Base-by-base conservation (phyloP, 495 filamentous ascomycete species). In the Penicillium salamii region DNA sequence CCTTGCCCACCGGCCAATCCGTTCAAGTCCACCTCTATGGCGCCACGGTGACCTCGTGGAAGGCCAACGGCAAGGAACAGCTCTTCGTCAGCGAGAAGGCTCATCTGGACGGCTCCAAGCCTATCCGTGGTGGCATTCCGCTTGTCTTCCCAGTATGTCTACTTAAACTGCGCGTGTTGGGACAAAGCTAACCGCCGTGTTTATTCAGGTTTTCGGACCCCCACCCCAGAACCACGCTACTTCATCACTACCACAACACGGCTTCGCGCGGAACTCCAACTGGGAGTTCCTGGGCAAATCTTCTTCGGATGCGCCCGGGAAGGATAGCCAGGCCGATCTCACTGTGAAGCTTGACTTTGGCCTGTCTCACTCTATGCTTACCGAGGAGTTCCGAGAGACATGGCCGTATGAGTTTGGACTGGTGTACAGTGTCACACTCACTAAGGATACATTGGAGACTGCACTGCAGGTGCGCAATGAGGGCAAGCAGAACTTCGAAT, bases 261-360 rank as follows among this genome's bases (percentile, higher is more conserved):
- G 95, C 55, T 96, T 99, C 69, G 95, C 95, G 19, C 89, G 95
- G 44, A 91, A 81, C 53, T 88, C 86, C 38, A 77, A 71, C 38
- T 84, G 81, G 81, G 79, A 84, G 52, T 81, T 81, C 44, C 67
- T 84, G 28, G 81, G 81, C 51, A 82, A 82, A 59, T 78, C 76
- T 0, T 86, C 77, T 64, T 95, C 58, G 74, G 90, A 77, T 82
- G 89, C 76, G 70, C 75, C 48, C 77, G 76, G 66, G 39, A 63
- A 38, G 19, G 53, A 50, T 44, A 43, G 37, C 41, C 66, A 68
- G 6, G 79, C 74, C 42, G 84, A 88, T 50, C 71, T 80, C 46
- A 78, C 78, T 11, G 84, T 97, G 44, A 96, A 93, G 76, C 80
- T 97, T 35, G 95, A 99, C 67, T 97, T 99, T 60, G 93, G 95